Conservation (phyloP, 768 basidiomycete species). For the Pulveroboletus sp. region DNA sequence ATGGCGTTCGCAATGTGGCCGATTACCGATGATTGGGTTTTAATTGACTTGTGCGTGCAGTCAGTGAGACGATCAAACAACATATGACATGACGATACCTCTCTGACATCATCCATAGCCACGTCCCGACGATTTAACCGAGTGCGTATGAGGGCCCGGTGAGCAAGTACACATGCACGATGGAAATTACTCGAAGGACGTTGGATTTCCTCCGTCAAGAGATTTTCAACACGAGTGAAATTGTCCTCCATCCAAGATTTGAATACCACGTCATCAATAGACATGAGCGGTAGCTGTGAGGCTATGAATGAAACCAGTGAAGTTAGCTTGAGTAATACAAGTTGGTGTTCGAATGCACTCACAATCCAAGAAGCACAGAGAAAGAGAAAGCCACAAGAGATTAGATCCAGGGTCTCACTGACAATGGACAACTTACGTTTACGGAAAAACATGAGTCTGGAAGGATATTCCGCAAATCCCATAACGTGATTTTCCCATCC, state of each 20-base stretch:
- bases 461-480: no score
- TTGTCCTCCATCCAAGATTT: not conserved
- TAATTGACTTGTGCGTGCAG: no score
- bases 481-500: no score
- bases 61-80: not conserved
- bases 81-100: not conserved
- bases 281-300: not conserved
- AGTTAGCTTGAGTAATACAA: not conserved
- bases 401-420: no score
- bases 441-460: no score
- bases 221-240: not conserved
- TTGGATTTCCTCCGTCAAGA: not conserved
- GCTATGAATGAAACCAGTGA: not conserved
- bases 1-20: conserved; percentile 11
- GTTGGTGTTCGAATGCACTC: not conserved
- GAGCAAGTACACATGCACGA: conserved; percentile 1
- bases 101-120: conserved; percentile 5
- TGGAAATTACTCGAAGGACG: not conserved
- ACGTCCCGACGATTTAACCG: not conserved
- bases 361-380: not conserved
- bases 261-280: not conserved
- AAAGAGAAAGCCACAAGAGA: no score
- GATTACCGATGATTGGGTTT: conserved; percentile 5
- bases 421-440: no score
- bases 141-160: not conserved